Evolutionary conservation across 345 rosid genomes (phyloP).

Genomic region (Laguncularia racemosa): DNA sequence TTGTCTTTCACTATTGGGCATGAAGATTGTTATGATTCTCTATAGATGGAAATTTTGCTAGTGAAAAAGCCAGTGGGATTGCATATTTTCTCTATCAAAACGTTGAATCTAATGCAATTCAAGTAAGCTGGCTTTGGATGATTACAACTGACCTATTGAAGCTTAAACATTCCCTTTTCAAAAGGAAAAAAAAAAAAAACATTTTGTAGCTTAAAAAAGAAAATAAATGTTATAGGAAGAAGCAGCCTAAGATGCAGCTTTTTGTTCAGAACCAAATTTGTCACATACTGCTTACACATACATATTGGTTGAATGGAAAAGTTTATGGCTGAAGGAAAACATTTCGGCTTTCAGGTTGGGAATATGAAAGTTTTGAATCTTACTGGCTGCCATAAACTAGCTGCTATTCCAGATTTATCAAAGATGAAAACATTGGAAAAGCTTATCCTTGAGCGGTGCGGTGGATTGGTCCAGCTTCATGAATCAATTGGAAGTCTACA

Average conservation of each 20-base stretch:
- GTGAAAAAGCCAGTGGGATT: background rate
- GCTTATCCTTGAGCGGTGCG: conserved; percentile 29
- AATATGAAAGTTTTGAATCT: conserved; percentile 41
- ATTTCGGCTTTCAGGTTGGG: conserved; percentile 22
- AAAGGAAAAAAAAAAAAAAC: no score
- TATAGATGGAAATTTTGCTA: background rate
- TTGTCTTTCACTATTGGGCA: no score
- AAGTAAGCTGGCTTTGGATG: background rate
- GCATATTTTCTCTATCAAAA: background rate
- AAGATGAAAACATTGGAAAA: conserved; percentile 25
- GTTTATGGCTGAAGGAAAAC: background rate
- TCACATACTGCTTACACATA: background rate
- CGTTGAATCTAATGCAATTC: background rate
- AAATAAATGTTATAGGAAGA: background rate
- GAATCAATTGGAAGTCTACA: conserved; percentile 27
- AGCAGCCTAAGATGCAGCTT: background rate
- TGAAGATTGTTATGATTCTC: no score
- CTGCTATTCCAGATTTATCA: conserved; percentile 36
- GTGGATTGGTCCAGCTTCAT: conserved; percentile 21
- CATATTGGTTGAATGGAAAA: background rate
- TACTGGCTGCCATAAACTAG: conserved; percentile 23
- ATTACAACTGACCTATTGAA: background rate
- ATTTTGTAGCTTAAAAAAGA: background rate
- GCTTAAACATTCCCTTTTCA: background rate
- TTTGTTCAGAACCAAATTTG: background rate